Evolutionary conservation across 306 rosid genomes (phyloP), one percentile per base, ranked within the genome.

Genomic region (Quercus gilva): DNA sequence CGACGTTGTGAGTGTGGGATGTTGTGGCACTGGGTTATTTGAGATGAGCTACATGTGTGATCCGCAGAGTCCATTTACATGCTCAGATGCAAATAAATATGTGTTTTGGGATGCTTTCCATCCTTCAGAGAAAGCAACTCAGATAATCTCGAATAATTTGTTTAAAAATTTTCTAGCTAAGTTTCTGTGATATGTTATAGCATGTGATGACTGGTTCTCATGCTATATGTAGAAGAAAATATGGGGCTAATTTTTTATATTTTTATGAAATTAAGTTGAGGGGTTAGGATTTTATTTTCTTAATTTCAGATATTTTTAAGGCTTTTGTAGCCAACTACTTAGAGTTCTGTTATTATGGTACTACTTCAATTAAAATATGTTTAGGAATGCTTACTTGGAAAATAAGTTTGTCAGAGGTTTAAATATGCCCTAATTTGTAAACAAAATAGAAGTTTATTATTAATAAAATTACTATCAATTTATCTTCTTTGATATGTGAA

Each of bases 91-190:
- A 21, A 76, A 80, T 28, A 88, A 80, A 78, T 83, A 41, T 9
- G 89, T 81, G 6, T 88, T 88, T 41, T 88, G 91, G 89, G 89
- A 85, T 74, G 79, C 89, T 56, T 73, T 85, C 63, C 91, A 85
- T 73, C 86, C 88, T 56, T 78, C 87, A 18, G 61, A 81, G 74
- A 88, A 45, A 28, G 83, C 87, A 20, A 85, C 71, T 21, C 60
- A 69, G 6, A 69, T 85, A 1, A 56, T 85, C 76, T 75, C 89
- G 1, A 56, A 72, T 6, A 9, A 74, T 75, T 35, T 80, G 10
- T 7, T 82, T 5, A 55, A 78, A 61, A 82, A 75, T 0, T 64
- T 6, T 73, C 83, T 82, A 20, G 78, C 84, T 11, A 82, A 63
- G 79, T 80, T 84, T 82, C 63, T 80, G 37, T 88, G 37, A 71